Base-by-base conservation (phyloP, 169 alveolate genomes). In the Plasmodium vivax region DNA sequence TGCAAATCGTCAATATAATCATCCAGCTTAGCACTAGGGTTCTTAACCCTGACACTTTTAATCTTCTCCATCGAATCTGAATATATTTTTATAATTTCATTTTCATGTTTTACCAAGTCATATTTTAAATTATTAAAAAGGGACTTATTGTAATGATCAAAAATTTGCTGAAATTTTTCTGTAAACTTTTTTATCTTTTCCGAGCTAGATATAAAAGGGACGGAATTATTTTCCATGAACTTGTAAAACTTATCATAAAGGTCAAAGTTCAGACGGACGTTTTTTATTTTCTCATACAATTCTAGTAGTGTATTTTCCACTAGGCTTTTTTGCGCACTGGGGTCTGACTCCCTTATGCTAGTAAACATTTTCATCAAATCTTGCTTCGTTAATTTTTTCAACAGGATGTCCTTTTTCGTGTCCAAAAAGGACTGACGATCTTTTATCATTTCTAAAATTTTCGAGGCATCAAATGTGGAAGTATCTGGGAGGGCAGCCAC, bases 1-100 rank as follows among this genome's bases (percentile, higher is more conserved):
- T 92, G 73, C 41, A 92, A 36, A 30, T 92, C 95, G 62, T 92
- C 95, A 82, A 92, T 92, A 72, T 92, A 92, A 72, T 92, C 92
- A 68, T 73, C 56, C 58, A 92, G 58, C 45, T 92, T 92, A 43
- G 95, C 87, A 82, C 51, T 92, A 34, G 38, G 7, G 71, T 92
- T 92, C 41, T 82, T 81, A 45, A 19, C 38, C 14, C 30, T 14
- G 62, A 82, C 85, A 30, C 32, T 27, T 62, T 92, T 92, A 19
- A 92, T 92, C 75, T 73, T 92, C 27, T 81, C 74, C 23, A 77
- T 82, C 10, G 95, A 92, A 43, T 92, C 92, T 47, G 58, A 71
- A 82, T 92, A 92, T 72, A 92, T 82, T 92, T 82, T 82, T 14
- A 82, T 36, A 32, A 92, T 72, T 51, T 92, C 82, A 82, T 81